phyloP scores from a whole-genome alignment of 257 asterid species.

The Misopates orontium region DNA sequence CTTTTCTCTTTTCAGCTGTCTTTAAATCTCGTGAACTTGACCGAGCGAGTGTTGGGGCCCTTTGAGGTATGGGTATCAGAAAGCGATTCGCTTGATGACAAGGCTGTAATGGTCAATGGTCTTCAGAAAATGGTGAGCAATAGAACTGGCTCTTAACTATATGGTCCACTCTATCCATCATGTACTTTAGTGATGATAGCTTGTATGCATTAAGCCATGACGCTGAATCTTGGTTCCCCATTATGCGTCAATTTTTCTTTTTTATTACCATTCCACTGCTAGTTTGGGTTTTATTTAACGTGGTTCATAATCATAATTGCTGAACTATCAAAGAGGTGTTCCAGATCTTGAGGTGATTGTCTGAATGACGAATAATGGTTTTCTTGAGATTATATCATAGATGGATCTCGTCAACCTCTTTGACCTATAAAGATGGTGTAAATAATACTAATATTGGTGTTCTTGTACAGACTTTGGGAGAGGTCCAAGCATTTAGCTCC shows the following conservation, averaged over 20 bases:
- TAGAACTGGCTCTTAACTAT: conserved; percentile 20
- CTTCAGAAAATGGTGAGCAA: conserved; percentile 73
- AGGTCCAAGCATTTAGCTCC: conserved; percentile 71
- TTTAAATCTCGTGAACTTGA: conserved; percentile 68
- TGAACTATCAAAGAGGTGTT: not conserved
- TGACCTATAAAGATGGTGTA: not conserved
- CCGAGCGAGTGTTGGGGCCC: conserved; percentile 87
- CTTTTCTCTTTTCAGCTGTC: conserved; percentile 46
- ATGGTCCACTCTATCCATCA: conserved; percentile 19
- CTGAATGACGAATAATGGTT: conserved; percentile 12
- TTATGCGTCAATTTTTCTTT: not conserved
- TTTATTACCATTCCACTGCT: not conserved
- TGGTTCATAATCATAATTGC: not conserved
- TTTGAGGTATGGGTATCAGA: conserved; percentile 84
- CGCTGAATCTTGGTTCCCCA: not conserved
- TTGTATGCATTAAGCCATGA: not conserved
- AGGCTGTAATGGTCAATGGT: conserved; percentile 87
- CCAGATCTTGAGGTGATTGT: not conserved
- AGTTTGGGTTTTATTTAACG: conserved; percentile 8
- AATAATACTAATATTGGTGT: conserved; percentile 25
- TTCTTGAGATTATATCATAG: not conserved
- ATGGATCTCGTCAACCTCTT: conserved; percentile 13
- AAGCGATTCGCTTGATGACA: conserved; percentile 72
- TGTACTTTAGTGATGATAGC: not conserved
- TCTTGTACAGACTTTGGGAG: conserved; percentile 69